Evolutionary conservation across 768 basidiomycete species (phyloP).

Genomic region (Hericium rajendrae): DNA sequence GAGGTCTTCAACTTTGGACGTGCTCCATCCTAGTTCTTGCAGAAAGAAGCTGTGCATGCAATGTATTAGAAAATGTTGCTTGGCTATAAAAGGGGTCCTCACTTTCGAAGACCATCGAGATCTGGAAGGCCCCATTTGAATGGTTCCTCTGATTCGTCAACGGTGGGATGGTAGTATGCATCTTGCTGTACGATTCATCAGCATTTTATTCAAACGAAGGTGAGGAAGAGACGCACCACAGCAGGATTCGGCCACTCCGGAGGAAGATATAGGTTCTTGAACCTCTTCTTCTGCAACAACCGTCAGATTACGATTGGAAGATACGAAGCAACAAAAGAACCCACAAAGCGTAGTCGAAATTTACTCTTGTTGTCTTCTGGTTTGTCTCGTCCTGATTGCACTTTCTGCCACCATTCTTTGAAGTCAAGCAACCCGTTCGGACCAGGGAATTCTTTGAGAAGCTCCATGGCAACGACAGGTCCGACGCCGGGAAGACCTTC

Average conservation of each 20-base stretch:
- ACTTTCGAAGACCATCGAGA: constrained; percentile 83
- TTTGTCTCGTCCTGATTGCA: constrained; percentile 83
- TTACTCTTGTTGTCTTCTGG: constrained; percentile 61
- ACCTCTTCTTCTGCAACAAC: constrained; percentile 70
- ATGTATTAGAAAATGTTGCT: too few species aligned
- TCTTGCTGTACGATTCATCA: constrained; percentile 47
- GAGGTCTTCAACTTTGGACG: constrained; percentile 79
- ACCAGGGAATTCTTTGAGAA: constrained; percentile 88
- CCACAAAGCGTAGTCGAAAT: constrained; percentile 79
- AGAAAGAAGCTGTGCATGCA: constrained; percentile 46
- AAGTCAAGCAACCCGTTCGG: constrained; percentile 77
- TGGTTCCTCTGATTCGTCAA: constrained; percentile 85
- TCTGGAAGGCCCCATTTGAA: constrained; percentile 99
- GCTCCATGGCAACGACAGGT: constrained; percentile 93
- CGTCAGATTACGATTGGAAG: constrained; percentile 43
- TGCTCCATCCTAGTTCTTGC: constrained; percentile 75
- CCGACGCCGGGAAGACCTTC: constrained; percentile 89
- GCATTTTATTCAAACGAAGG: background rate
- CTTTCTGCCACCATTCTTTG: constrained; percentile 89
- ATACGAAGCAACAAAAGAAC: constrained; percentile 40
- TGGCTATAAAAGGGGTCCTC: constrained; percentile 16
- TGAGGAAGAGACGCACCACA: constrained; percentile 47
- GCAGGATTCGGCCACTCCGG: constrained; percentile 88
- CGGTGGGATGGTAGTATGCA: constrained; percentile 86
- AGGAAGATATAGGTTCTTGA: constrained; percentile 71